Percentiles rank a stretch among this genome's conserved stretches.
These are phyloP conservation scores for Isabelozyma pseudorhagii DNA, from an alignment of 805 yeast genomes.

Conservation along the genomic window DNA sequence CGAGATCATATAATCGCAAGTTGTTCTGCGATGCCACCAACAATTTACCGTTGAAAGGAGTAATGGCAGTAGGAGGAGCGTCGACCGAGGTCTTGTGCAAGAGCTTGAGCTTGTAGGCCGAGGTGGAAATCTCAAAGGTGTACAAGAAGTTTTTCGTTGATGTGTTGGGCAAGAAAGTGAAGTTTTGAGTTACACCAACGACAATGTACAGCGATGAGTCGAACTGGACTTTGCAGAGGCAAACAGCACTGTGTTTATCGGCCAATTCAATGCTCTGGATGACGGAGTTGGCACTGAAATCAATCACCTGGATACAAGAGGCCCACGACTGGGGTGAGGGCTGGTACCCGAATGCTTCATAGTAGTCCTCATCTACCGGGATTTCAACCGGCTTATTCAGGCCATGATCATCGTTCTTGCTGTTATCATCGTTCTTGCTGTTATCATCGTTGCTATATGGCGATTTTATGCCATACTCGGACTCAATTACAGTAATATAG, in stretches of 20 bases:
- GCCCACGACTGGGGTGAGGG: constrained; percentile 36
- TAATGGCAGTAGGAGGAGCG: constrained; percentile 45
- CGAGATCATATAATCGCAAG: constrained; percentile 66
- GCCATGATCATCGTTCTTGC: background rate
- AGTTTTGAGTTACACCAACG: constrained; percentile 40
- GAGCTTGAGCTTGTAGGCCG: constrained; percentile 30
- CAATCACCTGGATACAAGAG: constrained; percentile 52
- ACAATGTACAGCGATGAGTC: constrained; percentile 33
- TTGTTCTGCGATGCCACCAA: constrained; percentile 54
- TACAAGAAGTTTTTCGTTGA: constrained; percentile 26
- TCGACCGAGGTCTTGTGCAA: constrained; percentile 62
- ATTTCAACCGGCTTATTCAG: background rate
- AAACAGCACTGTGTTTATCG: constrained; percentile 40
- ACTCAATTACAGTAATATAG: constrained; percentile 41
- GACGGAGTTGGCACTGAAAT: constrained; percentile 28
- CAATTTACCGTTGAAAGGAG: constrained; percentile 53
- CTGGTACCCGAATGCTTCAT: constrained; percentile 46
- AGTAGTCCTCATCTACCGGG: constrained; percentile 26
- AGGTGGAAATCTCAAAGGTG: constrained; percentile 35
- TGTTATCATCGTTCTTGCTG: background rate
- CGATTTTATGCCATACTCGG: constrained; percentile 38
- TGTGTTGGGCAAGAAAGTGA: constrained; percentile 23
- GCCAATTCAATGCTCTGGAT: constrained; percentile 44
- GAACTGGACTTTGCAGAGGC: constrained; percentile 33
- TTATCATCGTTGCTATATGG: constrained; percentile 17